phyloP scores from a whole-genome alignment of 2,329 filamentous ascomycete species.

The Cercospora zeina region DNA sequence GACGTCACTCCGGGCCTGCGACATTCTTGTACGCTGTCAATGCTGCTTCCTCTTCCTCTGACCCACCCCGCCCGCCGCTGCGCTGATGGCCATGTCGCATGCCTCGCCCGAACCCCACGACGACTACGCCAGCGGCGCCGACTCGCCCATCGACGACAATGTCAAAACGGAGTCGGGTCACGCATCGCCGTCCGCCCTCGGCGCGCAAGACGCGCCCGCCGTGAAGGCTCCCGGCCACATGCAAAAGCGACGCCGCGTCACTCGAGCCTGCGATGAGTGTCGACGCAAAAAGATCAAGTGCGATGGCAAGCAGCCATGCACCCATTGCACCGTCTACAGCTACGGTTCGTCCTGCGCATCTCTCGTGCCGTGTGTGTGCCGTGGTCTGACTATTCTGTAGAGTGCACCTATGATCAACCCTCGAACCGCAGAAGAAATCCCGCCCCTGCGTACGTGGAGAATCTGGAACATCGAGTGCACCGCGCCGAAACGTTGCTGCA shows the following conservation, averaged over 20 bases:
- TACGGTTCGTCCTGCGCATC: conserved; percentile 68
- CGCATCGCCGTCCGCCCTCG: conserved; percentile 30
- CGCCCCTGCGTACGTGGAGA: conserved; percentile 89
- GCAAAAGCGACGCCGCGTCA: conserved; percentile 78
- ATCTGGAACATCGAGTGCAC: conserved; percentile 77
- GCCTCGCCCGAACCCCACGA: conserved; percentile 39
- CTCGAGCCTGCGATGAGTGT: conserved; percentile 85
- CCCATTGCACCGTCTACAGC: conserved; percentile 96
- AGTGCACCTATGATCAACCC: conserved; percentile 93
- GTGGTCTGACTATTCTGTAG: conserved; percentile 48
- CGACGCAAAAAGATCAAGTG: conserved; percentile 64
- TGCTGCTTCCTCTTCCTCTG: conserved; percentile 1
- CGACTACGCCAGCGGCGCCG: conserved; percentile 37
- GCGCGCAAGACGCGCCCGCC: conserved; percentile 24
- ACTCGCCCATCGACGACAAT: conserved; percentile 36
- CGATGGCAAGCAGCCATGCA: conserved; percentile 60
- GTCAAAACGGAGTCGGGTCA: conserved; percentile 37
- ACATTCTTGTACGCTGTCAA: conserved; percentile 13
- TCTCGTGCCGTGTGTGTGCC: not conserved
- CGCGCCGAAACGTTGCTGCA: conserved; percentile 78
- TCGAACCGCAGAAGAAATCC: conserved; percentile 89
- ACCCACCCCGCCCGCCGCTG: not conserved
- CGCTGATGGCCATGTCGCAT: conserved; percentile 34
- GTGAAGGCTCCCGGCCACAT: conserved; percentile 34
- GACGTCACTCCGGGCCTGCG: conserved; percentile 15